A percentile compares a stretch with the other conserved stretches of the same genome.
Conservation (phyloP, 2,329 filamentous ascomycete species). For the Scopulariopsis brevicaulis region DNA sequence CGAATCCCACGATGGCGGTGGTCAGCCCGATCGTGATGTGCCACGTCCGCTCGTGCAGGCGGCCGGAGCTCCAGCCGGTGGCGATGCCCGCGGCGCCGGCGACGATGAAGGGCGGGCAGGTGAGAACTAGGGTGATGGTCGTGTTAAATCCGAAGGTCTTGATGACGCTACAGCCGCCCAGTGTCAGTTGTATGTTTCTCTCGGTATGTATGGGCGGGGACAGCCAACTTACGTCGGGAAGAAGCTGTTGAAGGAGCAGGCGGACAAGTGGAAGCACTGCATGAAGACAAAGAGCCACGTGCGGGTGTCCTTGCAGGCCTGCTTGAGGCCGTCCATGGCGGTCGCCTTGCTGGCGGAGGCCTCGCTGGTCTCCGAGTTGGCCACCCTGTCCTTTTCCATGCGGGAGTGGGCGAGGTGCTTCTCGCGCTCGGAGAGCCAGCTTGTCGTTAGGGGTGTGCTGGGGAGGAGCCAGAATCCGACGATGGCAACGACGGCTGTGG, state of each 20-base stretch:
- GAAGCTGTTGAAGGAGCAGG: constrained; percentile 30
- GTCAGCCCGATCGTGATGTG: constrained; percentile 32
- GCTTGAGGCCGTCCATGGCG: constrained; percentile 14
- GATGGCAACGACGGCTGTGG: constrained; percentile 21
- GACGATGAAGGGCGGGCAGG: constrained; percentile 38
- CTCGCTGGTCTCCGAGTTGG: constrained; percentile 5
- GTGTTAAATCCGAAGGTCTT: constrained; percentile 34
- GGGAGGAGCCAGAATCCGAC: constrained; percentile 20
- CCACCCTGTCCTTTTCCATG: constrained; percentile 26
- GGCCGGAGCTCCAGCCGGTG: constrained; percentile 36
- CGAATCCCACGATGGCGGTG: constrained; percentile 28
- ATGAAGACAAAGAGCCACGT: constrained; percentile 35
- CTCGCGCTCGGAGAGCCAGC: constrained; percentile 31
- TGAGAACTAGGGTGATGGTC: constrained; percentile 38
- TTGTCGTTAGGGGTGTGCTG: constrained; percentile 33
- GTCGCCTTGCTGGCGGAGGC: constrained; percentile 10
- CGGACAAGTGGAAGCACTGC: constrained; percentile 37
- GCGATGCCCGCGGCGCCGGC: constrained; percentile 33
- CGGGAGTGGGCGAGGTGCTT: constrained; percentile 30
- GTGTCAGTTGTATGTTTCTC: neutral
- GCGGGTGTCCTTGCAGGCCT: constrained; percentile 26
- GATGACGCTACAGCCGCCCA: constrained; percentile 22
- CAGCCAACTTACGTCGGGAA: neutral
- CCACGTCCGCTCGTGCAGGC: constrained; percentile 34
- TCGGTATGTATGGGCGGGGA: neutral